These are phyloP conservation scores for Penicillium bialowiezense DNA, from an alignment of 495 filamentous ascomycete species.

Conservation along the genomic window DNA sequence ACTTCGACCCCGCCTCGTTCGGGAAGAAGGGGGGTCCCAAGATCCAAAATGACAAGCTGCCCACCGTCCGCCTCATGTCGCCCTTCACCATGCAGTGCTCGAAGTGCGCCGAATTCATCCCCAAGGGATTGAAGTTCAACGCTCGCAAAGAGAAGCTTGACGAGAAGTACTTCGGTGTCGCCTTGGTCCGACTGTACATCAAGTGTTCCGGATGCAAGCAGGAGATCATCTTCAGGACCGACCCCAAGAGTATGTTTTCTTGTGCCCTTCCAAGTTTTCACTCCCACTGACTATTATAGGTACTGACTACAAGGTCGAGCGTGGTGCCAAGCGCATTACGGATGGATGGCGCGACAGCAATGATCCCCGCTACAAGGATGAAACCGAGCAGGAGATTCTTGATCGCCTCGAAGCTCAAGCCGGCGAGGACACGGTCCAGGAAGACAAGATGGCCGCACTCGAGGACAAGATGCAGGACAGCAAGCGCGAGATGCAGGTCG, in stretches of 20 bases:
- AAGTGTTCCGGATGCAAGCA: slow-evolving; percentile 84
- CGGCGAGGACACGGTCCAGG: slow-evolving; percentile 50
- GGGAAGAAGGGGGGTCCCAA: slow-evolving; percentile 48
- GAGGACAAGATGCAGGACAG: slow-evolving; percentile 85
- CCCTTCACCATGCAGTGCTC: slow-evolving; percentile 94
- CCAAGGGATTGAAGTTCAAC: slow-evolving; percentile 96
- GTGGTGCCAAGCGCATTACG: slow-evolving; percentile 87
- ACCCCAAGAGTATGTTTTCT: slow-evolving; percentile 69
- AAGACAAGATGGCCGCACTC: slow-evolving; percentile 73
- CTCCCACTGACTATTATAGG: slow-evolving; percentile 20
- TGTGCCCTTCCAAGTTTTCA: not conserved
- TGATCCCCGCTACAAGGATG: slow-evolving; percentile 46
- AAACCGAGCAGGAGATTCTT: slow-evolving; percentile 85
- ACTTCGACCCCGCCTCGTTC: slow-evolving; percentile 86
- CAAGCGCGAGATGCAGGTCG: slow-evolving; percentile 96
- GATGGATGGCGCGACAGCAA: slow-evolving; percentile 75
- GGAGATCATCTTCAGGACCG: slow-evolving; percentile 93
- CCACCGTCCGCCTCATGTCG: slow-evolving; percentile 94
- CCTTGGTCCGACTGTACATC: slow-evolving; percentile 94
- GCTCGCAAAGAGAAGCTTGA: slow-evolving; percentile 92
- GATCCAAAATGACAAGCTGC: slow-evolving; percentile 58
- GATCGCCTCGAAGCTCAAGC: slow-evolving; percentile 80
- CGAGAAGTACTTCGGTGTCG: slow-evolving; percentile 85
- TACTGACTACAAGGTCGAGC: slow-evolving; percentile 78
- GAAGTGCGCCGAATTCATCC: slow-evolving; percentile 92